Base-by-base conservation (phyloP, 768 basidiomycete species). In the Tylopilus plumbeoviolaceoides region DNA sequence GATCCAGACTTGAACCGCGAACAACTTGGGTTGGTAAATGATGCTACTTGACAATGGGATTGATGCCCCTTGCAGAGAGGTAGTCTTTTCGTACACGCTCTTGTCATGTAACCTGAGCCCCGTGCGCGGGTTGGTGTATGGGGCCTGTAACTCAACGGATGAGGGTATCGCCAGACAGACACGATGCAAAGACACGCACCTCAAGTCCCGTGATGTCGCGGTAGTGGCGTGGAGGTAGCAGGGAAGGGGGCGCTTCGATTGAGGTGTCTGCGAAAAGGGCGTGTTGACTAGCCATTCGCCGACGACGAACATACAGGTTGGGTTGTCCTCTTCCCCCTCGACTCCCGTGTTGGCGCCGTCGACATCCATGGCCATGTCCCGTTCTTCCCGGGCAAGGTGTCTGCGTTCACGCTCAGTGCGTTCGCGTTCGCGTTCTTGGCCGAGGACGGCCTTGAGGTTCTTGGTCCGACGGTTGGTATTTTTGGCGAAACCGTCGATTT, bases 151-250 rank as follows among this genome's bases (percentile, higher is more conserved):
- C 17, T 18, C 15, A 9, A 1, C 14, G 11, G 9, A 1, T 46
- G 27, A 46, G 35, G 18, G 9, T 3, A 31, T 14, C 10, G 11
- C 14, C 23, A 25, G 7, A 28, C 35, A n/a, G 23, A 18, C 12
- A 9, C 3, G 28, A 23, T 1, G 15, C 4, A 35, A 28, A 12
- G 20, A 21, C 15, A 40, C 59, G 8, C 28, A 87, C 89, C 70
- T 91, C 89, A 11, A 93, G 74, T 0, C 91, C 89, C 0, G 91
- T 93, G 15, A 93, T 91, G 69, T 92, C 91, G 61, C 91, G 92
- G 48, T 87, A 90, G 54, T 85, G 83, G 53, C 78, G 76, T 44
- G 83, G 86, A 4, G 91, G 90, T 7, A 88, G 71, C 1, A 93
- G 63, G 11, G 89, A 92, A 0, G 90, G 91, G 0, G 91, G 88